These are phyloP conservation scores for Sugiyamaella xylanicola DNA, from an alignment of 1,139 yeast species.

Conservation along the genomic window DNA sequence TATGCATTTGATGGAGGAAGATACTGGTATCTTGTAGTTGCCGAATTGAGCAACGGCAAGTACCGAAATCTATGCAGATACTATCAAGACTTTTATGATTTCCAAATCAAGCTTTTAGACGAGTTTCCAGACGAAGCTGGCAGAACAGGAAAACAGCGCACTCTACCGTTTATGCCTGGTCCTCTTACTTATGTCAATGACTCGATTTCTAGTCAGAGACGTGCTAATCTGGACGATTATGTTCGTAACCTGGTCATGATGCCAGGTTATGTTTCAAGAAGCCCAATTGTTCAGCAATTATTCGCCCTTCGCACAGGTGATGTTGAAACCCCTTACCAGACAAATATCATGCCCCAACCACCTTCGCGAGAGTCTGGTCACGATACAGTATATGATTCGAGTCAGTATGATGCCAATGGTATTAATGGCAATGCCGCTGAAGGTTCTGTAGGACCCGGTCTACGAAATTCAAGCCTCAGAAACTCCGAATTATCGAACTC, in stretches of 20 bases:
- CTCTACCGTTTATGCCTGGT: conserved; percentile 94
- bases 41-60: conserved; percentile 68
- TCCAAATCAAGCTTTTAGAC: conserved; percentile 82
- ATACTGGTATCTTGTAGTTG: conserved; percentile 82
- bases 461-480: not conserved
- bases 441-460: not conserved
- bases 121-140: conserved; percentile 94
- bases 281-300: conserved; percentile 64
- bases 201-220: conserved; percentile 78
- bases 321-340: conserved; percentile 47
- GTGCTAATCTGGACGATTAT: conserved; percentile 82
- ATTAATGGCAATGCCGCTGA: not conserved
- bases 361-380: conserved; percentile 28
- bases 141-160: conserved; percentile 72
- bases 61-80: conserved; percentile 76
- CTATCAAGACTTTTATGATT: conserved; percentile 94
- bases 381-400: conserved; percentile 13
- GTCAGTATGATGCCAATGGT: conserved; percentile 14
- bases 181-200: conserved; percentile 93
- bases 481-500: not conserved
- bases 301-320: conserved; percentile 74
- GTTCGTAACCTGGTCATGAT: conserved; percentile 71
- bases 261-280: conserved; percentile 74
- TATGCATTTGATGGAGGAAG: conserved; percentile 83
- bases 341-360: conserved; percentile 48